These are phyloP conservation scores for Tolypocladium pustulatum DNA, from an alignment of 2,329 filamentous ascomycete genomes.

Conservation along the genomic window DNA sequence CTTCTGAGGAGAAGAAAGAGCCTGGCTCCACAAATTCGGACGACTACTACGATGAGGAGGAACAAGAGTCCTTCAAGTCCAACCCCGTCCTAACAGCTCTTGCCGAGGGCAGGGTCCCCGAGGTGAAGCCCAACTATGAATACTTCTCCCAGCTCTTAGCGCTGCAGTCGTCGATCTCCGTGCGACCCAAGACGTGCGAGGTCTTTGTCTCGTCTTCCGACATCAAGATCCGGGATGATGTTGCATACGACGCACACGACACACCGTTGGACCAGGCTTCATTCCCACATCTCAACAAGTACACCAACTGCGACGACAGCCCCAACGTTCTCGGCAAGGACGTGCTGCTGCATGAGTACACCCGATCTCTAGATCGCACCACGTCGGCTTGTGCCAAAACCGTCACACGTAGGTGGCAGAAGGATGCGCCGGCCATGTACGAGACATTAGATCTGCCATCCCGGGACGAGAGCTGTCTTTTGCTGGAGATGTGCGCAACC, in stretches of 20 bases:
- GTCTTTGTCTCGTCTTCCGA: conserved; percentile 46
- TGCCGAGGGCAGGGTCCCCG: conserved; percentile 44
- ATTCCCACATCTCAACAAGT: conserved; percentile 46
- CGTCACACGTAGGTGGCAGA: conserved; percentile 45
- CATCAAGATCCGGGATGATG: conserved; percentile 38
- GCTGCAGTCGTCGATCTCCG: conserved; percentile 40
- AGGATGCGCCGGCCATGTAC: conserved; percentile 45
- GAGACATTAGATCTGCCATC: conserved; percentile 37
- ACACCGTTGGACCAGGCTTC: conserved; percentile 30
- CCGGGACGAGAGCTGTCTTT: conserved; percentile 41
- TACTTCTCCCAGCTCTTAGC: conserved; percentile 48
- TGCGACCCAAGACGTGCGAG: conserved; percentile 48
- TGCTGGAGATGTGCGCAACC: conserved; percentile 52
- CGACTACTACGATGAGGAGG: conserved; percentile 30
- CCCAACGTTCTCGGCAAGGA: conserved; percentile 40
- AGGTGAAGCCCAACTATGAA: conserved; percentile 50
- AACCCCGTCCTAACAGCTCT: conserved; percentile 54
- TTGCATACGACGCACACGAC: conserved; percentile 33
- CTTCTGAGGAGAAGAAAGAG: conserved; percentile 43
- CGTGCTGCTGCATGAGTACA: conserved; percentile 49
- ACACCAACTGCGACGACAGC: conserved; percentile 40
- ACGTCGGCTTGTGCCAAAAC: conserved; percentile 46
- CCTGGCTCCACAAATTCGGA: conserved; percentile 53
- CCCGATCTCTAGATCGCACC: conserved; percentile 40
- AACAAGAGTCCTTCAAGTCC: conserved; percentile 48